A percentile compares a stretch with the other conserved stretches of the same genome.
Evolutionary conservation across 2,329 filamentous ascomycete genomes (phyloP).

Genomic region (Cladobotryum mycophilum): DNA sequence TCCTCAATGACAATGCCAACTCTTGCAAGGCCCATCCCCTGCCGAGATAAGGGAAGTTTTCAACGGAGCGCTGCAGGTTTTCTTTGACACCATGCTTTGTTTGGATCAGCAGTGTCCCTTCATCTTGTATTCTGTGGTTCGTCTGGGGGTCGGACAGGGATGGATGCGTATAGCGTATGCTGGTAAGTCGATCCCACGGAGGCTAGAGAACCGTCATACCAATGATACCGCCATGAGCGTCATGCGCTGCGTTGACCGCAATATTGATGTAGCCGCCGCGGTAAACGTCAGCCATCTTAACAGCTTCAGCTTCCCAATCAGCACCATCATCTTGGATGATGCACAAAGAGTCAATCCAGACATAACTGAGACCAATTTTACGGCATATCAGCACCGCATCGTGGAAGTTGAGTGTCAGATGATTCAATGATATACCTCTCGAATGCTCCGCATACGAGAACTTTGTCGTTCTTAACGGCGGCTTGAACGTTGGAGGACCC

Average conservation of each 20-base stretch:
- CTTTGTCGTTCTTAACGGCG: background rate
- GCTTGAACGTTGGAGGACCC: background rate
- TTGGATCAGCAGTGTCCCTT: background rate
- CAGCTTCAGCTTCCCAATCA: slow-evolving; percentile 14
- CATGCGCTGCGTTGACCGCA: background rate
- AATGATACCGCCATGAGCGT: background rate
- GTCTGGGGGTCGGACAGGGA: too few relatives aligned
- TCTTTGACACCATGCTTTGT: background rate
- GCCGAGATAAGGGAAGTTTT: background rate
- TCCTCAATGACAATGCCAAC: background rate
- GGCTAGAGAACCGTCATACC: background rate
- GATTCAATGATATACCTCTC: background rate
- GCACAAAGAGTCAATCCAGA: slow-evolving; percentile 24
- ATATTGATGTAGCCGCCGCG: slow-evolving; percentile 8
- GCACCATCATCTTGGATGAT: slow-evolving; percentile 18
- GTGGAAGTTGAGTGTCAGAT: slow-evolving; percentile 14
- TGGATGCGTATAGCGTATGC: background rate
- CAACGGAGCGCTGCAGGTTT: background rate
- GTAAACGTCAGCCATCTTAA: slow-evolving; percentile 15
- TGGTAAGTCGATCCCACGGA: background rate
- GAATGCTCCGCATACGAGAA: background rate
- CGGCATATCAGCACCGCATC: slow-evolving; percentile 15
- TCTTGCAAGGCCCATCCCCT: background rate
- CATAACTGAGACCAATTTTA: slow-evolving; percentile 13
- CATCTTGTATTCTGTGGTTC: too few relatives aligned